phyloP scores from a whole-genome alignment of 108 stramenopile species.

The Pseudonitzschia multiseries region DNA sequence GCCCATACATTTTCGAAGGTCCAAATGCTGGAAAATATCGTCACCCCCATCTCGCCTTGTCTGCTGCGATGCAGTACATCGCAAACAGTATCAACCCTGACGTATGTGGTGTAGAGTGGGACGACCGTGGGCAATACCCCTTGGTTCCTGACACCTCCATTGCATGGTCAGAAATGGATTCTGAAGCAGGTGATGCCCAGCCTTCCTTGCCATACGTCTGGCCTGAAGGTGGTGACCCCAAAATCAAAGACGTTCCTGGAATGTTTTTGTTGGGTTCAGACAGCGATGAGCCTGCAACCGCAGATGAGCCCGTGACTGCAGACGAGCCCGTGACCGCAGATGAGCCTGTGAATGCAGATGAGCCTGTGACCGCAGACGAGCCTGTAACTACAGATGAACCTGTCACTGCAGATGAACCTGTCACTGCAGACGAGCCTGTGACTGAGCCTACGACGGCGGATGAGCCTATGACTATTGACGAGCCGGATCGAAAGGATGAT shows the following conservation, averaged over 20 bases:
- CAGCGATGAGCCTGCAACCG: background rate
- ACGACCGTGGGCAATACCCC: constrained; percentile 5
- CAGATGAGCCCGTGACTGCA: background rate
- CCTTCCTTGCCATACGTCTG: constrained; percentile 18
- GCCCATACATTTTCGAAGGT: constrained; percentile 7
- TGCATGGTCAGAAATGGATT: constrained; percentile 24
- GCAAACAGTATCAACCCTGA: constrained; percentile 2
- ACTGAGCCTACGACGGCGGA: background rate
- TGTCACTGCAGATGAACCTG: background rate
- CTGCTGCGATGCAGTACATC: constrained; percentile 1
- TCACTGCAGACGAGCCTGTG: background rate
- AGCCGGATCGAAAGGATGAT: no score
- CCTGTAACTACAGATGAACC: no score
- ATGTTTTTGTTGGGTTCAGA: background rate
- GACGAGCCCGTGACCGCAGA: background rate
- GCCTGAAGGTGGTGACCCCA: constrained; percentile 12
- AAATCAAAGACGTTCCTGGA: constrained; percentile 5
- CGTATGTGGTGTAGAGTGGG: constrained; percentile 7
- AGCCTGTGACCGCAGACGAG: background rate
- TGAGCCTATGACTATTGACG: background rate
- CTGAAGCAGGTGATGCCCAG: constrained; percentile 12
- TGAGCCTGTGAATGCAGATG: background rate
- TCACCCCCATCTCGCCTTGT: constrained; percentile 5
- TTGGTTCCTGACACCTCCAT: constrained; percentile 12
- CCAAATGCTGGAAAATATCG: constrained; percentile 5